Percentiles rank a stretch among this genome's conserved stretches.
These are phyloP conservation scores for Curvularia sp. DNA, from an alignment of 2,329 filamentous ascomycete species.

Conservation along the genomic window DNA sequence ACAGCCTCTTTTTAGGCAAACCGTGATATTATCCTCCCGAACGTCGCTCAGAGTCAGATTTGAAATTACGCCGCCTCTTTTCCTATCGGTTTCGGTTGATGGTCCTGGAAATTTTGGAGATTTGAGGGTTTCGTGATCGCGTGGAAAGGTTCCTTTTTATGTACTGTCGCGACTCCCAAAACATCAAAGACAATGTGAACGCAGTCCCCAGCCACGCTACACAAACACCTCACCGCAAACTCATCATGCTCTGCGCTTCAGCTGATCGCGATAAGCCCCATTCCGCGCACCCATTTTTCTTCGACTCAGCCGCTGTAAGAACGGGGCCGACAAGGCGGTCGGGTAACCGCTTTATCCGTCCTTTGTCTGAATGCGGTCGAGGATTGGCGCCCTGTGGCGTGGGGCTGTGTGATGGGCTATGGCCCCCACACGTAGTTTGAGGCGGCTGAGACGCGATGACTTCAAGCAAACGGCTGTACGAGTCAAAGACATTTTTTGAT, in stretches of 20 bases:
- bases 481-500: not conserved
- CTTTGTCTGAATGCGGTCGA: not conserved
- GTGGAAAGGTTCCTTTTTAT: not conserved
- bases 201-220: not conserved
- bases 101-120: not conserved
- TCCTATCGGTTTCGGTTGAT: not conserved
- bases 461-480: not conserved
- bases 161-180: not conserved
- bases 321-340: not conserved
- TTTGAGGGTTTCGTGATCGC: not conserved
- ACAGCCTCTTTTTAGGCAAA: conserved; percentile 19
- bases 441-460: conserved; percentile 3
- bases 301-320: conserved; percentile 11
- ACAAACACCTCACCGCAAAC: not conserved
- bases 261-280: conserved; percentile 16
- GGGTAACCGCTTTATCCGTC: conserved; percentile 9
- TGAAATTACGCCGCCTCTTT: not conserved
- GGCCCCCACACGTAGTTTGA: not conserved
- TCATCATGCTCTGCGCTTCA: conserved; percentile 2
- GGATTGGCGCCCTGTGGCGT: conserved; percentile 3
- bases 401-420: conserved; percentile 6
- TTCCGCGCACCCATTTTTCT: conserved; percentile 9
- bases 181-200: not conserved
- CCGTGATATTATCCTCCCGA: conserved; percentile 4
- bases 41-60: not conserved